Conservation (phyloP, 257 asterid species). For the Datura wrightii region DNA sequence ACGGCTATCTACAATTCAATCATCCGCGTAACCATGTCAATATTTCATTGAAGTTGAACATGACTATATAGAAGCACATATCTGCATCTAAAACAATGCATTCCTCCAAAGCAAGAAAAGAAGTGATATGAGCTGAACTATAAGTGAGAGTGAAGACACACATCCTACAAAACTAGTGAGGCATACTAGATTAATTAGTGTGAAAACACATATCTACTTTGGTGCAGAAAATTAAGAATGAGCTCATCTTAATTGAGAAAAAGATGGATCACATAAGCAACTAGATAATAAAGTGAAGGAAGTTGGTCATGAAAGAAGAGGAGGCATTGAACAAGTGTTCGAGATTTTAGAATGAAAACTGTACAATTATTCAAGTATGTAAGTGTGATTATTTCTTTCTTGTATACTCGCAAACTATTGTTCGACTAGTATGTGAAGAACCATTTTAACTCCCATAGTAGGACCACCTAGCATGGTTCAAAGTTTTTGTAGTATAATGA, state of each 20-base stretch:
- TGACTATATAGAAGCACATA: neutral
- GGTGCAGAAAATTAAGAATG: neutral
- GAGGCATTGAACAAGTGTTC: neutral
- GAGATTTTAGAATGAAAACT: neutral
- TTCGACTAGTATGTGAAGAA: neutral
- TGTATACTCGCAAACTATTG: neutral
- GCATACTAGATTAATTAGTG: neutral
- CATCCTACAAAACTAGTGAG: neutral
- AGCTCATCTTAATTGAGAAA: neutral
- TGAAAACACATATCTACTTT: neutral
- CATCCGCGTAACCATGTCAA: neutral
- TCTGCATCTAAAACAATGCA: neutral
- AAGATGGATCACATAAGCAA: neutral
- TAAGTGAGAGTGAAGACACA: neutral
- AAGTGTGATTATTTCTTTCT: neutral
- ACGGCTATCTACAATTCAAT: slow-evolving; percentile 69
- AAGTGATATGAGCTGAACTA: neutral
- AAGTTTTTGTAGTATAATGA: neutral
- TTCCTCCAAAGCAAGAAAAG: neutral
- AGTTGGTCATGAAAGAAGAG: neutral
- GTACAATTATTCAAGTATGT: neutral
- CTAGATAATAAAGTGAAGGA: neutral
- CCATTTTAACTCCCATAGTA: neutral
- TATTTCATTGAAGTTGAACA: neutral
- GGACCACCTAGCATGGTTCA: slow-evolving; percentile 8